Evolutionary conservation across 108 stramenopile genomes (phyloP).

Genomic region (Cyclotella cryptica): DNA sequence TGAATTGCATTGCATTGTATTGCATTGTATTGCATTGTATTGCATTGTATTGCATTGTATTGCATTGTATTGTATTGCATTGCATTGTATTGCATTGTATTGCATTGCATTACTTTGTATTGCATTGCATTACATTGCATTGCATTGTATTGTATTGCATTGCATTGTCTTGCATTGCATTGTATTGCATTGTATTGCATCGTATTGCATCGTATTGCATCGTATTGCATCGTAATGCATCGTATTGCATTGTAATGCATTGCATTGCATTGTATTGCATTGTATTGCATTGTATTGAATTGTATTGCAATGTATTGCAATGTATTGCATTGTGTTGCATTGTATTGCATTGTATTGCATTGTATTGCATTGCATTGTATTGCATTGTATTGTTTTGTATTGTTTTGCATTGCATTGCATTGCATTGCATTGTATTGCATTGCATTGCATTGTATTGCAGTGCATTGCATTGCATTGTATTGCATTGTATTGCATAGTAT

Average conservation of each 20-base stretch:
- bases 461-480: neutral
- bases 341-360: neutral
- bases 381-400: neutral
- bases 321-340: neutral
- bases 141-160: no score
- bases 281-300: no score
- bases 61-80: neutral
- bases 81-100: no score
- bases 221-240: no score
- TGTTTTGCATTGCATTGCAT: neutral
- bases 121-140: no score
- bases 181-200: no score
- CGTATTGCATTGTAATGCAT: no score
- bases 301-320: neutral
- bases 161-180: no score
- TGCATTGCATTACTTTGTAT: no score
- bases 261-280: no score
- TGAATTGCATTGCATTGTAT: neutral
- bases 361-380: neutral
- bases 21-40: neutral
- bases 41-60: neutral
- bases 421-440: neutral
- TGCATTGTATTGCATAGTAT: neutral
- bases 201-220: no score
- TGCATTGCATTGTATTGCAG: neutral